phyloP scores from a whole-genome alignment of 2,329 filamentous ascomycete species.

The Emergomyces africanus region DNA sequence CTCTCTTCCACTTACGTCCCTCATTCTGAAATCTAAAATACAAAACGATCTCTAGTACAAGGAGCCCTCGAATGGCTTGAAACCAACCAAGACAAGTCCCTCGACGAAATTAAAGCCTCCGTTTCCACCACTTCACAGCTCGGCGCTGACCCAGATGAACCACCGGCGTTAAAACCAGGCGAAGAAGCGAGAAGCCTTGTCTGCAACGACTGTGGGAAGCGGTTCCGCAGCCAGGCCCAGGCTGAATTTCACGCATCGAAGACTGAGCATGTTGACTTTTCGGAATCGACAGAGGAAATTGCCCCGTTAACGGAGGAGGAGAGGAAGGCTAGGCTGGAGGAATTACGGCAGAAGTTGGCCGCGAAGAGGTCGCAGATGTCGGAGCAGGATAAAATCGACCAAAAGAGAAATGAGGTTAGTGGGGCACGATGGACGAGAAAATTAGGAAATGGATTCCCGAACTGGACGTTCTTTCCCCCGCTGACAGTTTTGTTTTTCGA shows the following conservation, averaged over 20 bases:
- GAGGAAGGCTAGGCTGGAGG: constrained; percentile 59
- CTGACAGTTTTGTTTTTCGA: background rate
- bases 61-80: constrained; percentile 92
- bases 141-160: constrained; percentile 42
- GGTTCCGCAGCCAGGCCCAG: constrained; percentile 66
- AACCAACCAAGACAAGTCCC: constrained; percentile 71
- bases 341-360: constrained; percentile 9
- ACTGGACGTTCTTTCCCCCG: background rate
- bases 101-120: constrained; percentile 28
- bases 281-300: constrained; percentile 86
- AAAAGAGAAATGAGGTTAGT: constrained; percentile 13
- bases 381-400: constrained; percentile 12
- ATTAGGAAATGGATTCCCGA: background rate
- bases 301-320: constrained; percentile 83
- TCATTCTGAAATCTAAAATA: background rate
- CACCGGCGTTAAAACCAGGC: constrained; percentile 55
- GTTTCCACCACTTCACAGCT: constrained; percentile 31
- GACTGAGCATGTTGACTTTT: constrained; percentile 82
- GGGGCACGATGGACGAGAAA: background rate
- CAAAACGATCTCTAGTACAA: constrained; percentile 47
- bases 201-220: constrained; percentile 92
- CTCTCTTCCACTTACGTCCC: background rate
- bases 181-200: constrained; percentile 66
- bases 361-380: constrained; percentile 8
- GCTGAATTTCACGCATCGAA: constrained; percentile 87